Base-by-base conservation (phyloP, 345 rosid genomes). In the Camelina laxa region DNA sequence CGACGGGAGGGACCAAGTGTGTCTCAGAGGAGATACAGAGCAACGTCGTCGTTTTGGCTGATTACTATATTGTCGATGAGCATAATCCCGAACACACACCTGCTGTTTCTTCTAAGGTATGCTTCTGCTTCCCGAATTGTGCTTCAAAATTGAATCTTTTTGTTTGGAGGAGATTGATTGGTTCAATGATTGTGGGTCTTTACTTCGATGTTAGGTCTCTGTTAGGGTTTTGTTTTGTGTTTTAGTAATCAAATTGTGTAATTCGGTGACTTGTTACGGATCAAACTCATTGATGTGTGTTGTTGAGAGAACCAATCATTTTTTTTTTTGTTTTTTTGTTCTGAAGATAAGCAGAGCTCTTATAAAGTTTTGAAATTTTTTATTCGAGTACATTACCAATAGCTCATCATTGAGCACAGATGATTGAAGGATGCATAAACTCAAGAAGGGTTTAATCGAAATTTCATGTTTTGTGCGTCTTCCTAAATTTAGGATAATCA, bases 1-100 rank as follows among this genome's bases (percentile, higher is more conserved):
- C 86, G 80, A 31, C 93, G 16, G 98, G 97, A 64, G 80, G 80
- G 51, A 85, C 93, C 49, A 93, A 93, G 91, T 93, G 98, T 48
- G 82, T 93, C 14, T 93, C 97, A 15, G 98, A 93, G 91, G 97
- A 91, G 85, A 91, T 93, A 78, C 93, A 87, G 41, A 82, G 61
- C 84, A 82, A 85, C 91, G 91, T 89, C 27, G 89, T 93, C 60
- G 97, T 93, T 60, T 75, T 93, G 72, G 90, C 91, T 38, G 90
- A 91, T 81, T 93, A 88, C 77, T 82, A 82, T 72, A 88, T 89
- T 56, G 80, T 93, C 74, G 89, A 87, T 66, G 96, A 89, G 48
- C 84, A 79, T 1, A 74, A 84, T 27, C 89, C 88, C 14, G 82
- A 84, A 31, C 63, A 79, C 38, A 60, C 68, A 24, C 79, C 85